These are phyloP conservation scores for Toxoplasma gondii DNA, from an alignment of 169 alveolate genomes.

Conservation along the genomic window DNA sequence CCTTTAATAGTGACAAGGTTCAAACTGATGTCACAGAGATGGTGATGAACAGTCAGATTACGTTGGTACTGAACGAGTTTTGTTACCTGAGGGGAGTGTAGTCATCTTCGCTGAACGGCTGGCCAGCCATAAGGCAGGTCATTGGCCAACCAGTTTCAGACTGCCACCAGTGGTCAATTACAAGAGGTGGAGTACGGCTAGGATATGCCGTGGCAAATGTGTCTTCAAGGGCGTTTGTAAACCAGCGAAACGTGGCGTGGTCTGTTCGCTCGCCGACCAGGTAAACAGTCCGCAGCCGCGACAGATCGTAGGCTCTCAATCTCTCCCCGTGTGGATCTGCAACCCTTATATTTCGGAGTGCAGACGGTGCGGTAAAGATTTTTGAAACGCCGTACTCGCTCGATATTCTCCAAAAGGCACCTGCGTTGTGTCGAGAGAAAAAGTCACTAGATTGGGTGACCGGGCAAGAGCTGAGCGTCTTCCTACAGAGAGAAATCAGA, in stretches of 20 bases:
- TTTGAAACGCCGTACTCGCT: conserved; percentile 87
- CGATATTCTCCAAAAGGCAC: conserved; percentile 81
- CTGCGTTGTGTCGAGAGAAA: conserved; percentile 69
- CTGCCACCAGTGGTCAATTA: conserved; percentile 95
- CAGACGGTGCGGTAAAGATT: conserved; percentile 96
- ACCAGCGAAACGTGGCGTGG: conserved; percentile 86
- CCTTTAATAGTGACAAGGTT: too few relatives aligned
- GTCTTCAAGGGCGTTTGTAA: conserved; percentile 73
- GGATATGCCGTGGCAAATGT: conserved; percentile 26
- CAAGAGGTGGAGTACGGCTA: neutral
- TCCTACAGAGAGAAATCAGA: too few relatives aligned
- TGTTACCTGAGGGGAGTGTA: neutral
- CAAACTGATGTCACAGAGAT: too few relatives aligned
- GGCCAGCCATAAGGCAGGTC: conserved; percentile 87
- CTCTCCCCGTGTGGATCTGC: conserved; percentile 85
- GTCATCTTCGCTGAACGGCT: neutral
- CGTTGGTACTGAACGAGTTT: too few relatives aligned
- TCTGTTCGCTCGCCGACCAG: conserved; percentile 92
- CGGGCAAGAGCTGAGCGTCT: too few relatives aligned
- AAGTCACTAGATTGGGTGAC: too few relatives aligned
- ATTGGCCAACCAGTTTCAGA: conserved; percentile 94
- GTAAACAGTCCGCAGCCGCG: conserved; percentile 74
- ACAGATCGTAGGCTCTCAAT: conserved; percentile 73
- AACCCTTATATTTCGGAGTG: conserved; percentile 88
- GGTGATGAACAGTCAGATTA: too few relatives aligned